Conservation (phyloP, 768 basidiomycete species). For the Jaapia argillacea region DNA sequence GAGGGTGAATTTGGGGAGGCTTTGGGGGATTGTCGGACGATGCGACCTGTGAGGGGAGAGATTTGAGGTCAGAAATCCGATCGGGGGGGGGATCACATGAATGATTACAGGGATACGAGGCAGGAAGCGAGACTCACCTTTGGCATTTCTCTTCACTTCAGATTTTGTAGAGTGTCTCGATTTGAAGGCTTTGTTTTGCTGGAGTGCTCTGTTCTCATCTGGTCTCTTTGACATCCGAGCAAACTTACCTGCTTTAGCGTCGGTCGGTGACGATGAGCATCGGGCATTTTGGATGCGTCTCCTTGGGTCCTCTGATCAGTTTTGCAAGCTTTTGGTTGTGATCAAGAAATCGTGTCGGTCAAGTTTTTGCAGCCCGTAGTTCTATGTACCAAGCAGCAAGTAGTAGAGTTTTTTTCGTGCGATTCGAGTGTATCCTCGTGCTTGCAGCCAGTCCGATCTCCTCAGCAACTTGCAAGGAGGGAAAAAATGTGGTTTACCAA, state of each 20-base stretch:
- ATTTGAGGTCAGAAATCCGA: background rate
- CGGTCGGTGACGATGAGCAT: conserved; percentile 57
- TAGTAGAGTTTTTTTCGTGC: no score
- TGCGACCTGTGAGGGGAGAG: background rate
- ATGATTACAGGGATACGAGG: background rate
- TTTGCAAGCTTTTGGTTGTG: no score
- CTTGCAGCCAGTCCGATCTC: no score
- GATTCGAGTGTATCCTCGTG: no score
- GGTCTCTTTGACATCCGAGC: background rate
- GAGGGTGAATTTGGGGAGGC: conserved; percentile 33
- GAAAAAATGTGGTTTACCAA: no score
- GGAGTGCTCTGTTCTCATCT: background rate
- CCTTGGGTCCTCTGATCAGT: no score
- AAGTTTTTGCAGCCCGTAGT: no score
- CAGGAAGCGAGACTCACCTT: conserved; percentile 38
- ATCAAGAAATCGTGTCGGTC: no score
- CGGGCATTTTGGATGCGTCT: conserved; percentile 27
- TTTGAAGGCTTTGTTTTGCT: conserved; percentile 92
- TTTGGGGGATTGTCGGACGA: conserved; percentile 52
- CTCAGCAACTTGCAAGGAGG: no score
- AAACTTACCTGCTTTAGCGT: conserved; percentile 72
- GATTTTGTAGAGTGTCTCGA: conserved; percentile 85
- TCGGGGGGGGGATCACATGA: background rate
- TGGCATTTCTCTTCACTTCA: conserved; percentile 72
- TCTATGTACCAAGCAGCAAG: no score